Evolutionary conservation across 1,139 yeast species (phyloP).

Genomic region (Waltiozyma solani): DNA sequence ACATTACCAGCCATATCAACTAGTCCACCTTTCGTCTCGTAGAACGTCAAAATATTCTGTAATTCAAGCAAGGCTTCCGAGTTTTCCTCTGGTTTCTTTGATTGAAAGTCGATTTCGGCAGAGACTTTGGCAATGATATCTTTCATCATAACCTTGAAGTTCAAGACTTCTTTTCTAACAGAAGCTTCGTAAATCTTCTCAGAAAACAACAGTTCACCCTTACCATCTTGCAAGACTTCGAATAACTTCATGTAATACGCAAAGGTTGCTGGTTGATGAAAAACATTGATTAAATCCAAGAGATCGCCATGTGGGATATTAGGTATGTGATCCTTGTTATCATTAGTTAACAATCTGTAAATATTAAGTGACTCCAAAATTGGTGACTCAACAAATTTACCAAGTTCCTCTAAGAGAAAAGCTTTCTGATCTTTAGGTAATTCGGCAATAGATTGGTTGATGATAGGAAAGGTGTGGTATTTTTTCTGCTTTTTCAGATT

Average conservation of each 20-base stretch:
- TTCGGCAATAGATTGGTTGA: not conserved
- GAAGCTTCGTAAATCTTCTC: not conserved
- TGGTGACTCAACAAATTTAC: not conserved
- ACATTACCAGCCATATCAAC: not conserved
- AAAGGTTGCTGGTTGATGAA: not conserved
- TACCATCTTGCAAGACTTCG: not conserved
- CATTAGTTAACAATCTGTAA: not conserved
- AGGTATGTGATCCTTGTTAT: not conserved
- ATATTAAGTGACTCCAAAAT: not conserved
- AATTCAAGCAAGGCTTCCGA: not conserved
- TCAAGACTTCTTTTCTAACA: not conserved
- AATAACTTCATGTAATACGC: not conserved
- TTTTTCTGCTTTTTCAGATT: not conserved
- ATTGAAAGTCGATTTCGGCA: not conserved
- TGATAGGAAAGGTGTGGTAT: not conserved
- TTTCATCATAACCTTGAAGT: not conserved
- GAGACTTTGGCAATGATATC: not conserved
- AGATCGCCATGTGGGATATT: not conserved
- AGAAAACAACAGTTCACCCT: not conserved
- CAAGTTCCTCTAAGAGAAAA: not conserved
- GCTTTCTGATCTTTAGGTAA: not conserved
- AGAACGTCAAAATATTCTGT: not conserved
- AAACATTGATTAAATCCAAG: not conserved
- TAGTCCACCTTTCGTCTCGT: not conserved
- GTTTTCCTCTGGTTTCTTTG: not conserved